These are phyloP conservation scores for Cadophora luteo-olivacea DNA, from an alignment of 2,329 filamentous ascomycete genomes.

Conservation along the genomic window DNA sequence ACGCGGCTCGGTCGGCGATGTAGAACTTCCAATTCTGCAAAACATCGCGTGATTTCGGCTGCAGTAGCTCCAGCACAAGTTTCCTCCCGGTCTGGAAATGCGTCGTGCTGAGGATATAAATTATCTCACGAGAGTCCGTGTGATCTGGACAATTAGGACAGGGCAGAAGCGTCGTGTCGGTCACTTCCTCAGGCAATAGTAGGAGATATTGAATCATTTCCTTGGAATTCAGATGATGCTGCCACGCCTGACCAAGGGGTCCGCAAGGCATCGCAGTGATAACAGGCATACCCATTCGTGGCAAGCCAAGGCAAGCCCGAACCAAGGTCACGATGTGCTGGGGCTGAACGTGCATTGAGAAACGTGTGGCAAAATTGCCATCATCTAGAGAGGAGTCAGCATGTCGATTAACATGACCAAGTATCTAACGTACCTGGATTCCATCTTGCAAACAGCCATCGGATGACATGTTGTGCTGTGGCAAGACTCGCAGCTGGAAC, in stretches of 20 bases:
- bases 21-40: constrained; percentile 39
- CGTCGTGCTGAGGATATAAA: constrained; percentile 36
- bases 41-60: constrained; percentile 40
- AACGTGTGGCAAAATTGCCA: constrained; percentile 67
- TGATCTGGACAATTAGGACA: constrained; percentile 38
- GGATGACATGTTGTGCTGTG: constrained; percentile 74
- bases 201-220: constrained; percentile 61
- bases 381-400: constrained; percentile 59
- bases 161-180: neutral
- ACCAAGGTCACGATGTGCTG: constrained; percentile 72
- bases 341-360: constrained; percentile 68
- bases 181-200: constrained; percentile 50
- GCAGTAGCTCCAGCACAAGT: constrained; percentile 42
- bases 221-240: constrained; percentile 46
- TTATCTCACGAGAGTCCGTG: constrained; percentile 16
- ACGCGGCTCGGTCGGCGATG: constrained; percentile 33
- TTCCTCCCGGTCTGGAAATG: constrained; percentile 41
- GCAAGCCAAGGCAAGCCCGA: constrained; percentile 68
- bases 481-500: constrained; percentile 72
- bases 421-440: constrained; percentile 67
- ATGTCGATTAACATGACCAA: neutral
- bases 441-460: constrained; percentile 86
- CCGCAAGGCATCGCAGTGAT: constrained; percentile 35
- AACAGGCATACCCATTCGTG: constrained; percentile 28
- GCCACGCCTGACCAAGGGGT: constrained; percentile 43